Evolutionary conservation across 139 green algal genomes (phyloP), one percentile per base, ranked within the genome.

Genomic region (Coelastrella sp.): DNA sequence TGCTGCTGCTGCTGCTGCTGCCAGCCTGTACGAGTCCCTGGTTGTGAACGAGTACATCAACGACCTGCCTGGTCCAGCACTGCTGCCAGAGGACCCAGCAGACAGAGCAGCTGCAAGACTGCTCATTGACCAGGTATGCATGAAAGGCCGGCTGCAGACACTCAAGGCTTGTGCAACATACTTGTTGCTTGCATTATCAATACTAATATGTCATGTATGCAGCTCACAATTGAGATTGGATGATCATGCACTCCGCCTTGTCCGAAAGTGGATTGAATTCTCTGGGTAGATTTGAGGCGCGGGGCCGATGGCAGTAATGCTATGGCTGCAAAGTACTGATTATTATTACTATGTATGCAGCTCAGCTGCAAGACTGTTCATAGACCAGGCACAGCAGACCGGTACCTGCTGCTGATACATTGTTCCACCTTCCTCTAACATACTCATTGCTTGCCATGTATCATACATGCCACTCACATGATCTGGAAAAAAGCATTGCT

Each of bases 91-190:
- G 17, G 81, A 86, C 81, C n/a, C 81, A 11, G 56, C 24, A 7
- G 17, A 73, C 24, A 59, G 81, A 17, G 81, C 58, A 14, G n/a
- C n/a, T 15, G 81, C 81, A 74, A 56, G 81, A 10, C 59, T 86
- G n/a, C 73, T 86, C 81, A 86, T 86, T 8, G 81, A 86, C 81
- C 81, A 86, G 81, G 81, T 86, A n/a, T n/a, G n/a, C n/a, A n/a
- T n/a, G n/a, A n/a, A n/a, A n/a, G n/a, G n/a, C n/a, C n/a, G n/a
- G n/a, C n/a, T n/a, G 35, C 35, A 49, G 35, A 49, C 35, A 49
- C n/a, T n/a, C 35, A 49, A 49, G 1, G 14, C 4, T 17, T 4
- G 1, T 17, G 15, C 65, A 15, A 73, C 65, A 15, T 73, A 17
- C 65, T 73, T 49, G 3, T 49, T 3, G 35, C 35, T 49, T 3